Percentiles rank a stretch among this genome's conserved stretches.
Evolutionary conservation across 306 rosid genomes (phyloP).

Genomic region (Boehmeria nivea): DNA sequence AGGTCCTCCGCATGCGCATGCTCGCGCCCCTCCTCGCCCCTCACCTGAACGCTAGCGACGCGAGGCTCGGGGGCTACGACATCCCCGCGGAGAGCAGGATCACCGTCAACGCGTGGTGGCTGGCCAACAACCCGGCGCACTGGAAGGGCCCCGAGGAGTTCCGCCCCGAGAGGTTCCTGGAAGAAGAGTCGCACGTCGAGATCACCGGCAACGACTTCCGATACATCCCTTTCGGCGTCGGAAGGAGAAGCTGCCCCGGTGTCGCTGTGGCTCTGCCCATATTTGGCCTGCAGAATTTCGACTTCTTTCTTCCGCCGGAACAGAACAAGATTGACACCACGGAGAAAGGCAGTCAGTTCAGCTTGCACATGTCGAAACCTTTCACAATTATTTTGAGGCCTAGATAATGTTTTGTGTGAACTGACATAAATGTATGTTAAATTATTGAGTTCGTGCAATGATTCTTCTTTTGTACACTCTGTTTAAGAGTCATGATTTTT

Average conservation of each 20-base stretch:
- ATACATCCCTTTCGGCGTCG: too few relatives aligned
- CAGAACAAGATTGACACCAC: constrained; percentile 62
- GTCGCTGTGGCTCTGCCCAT: constrained; percentile 80
- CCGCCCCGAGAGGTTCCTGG: constrained; percentile 79
- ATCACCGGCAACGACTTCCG: too few relatives aligned
- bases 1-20: constrained; percentile 69
- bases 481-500: too few relatives aligned
- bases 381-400: constrained; percentile 82
- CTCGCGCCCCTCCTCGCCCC: constrained; percentile 85
- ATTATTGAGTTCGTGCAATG: too few relatives aligned
- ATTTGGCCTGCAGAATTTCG: constrained; percentile 77
- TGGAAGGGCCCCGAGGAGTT: constrained; percentile 83
- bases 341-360: constrained; percentile 89
- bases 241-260: constrained; percentile 92
- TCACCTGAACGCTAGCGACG: constrained; percentile 84
- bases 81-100: too few relatives aligned
- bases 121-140: too few relatives aligned
- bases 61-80: constrained; percentile 56
- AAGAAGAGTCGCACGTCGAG: constrained; percentile 67
- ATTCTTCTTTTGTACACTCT: too few relatives aligned
- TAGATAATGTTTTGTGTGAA: too few relatives aligned
- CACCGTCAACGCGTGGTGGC: constrained; percentile 77
- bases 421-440: too few relatives aligned
- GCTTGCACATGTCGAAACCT: constrained; percentile 79
- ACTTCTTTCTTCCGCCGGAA: constrained; percentile 82